Evolutionary conservation across 148 eudicot species (phyloP), one percentile per base, ranked within the genome.

Genomic region (Mesembryanthemum crystallinum): DNA sequence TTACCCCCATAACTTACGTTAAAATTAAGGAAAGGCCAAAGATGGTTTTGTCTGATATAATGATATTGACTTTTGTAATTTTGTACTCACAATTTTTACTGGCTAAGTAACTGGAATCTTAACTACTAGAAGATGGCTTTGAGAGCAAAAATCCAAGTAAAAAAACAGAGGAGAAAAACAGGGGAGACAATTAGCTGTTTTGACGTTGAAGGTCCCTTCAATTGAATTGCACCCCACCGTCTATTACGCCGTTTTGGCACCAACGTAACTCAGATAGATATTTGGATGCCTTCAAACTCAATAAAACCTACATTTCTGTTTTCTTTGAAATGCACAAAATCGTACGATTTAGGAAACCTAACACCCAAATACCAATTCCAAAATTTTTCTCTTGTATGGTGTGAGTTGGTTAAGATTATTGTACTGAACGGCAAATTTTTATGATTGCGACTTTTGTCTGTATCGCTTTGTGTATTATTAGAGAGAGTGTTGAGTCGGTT

Each of bases 141-240:
- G 43, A 39, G 43, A 37, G 13, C 49, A 7, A 11, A 21, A 51
- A 29, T 14, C 5, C 51, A 28, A 51, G 15, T 28, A 29, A 14
- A 14, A 21, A 35, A 28, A 18, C 24, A 33, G 25, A 57, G 8
- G n/a, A 52, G 24, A 35, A 5, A 66, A 27, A 54, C 5, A 23
- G 7, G 29, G 28, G 43, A 42, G 33, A 25, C 30, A 23, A 28
- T 47, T 20, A 74, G 71, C 42, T 30, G 73, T 55, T 74, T 67
- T 79, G 82, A 74, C 69, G 65, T 69, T 74, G 58, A 69, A 75
- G 78, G 82, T 45, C 64, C 64, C n/a, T n/a, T n/a, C n/a, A n/a
- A n/a, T 64, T 64, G 71, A 67, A 25, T 59, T 13, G 28, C 33
- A 0, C 58, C 80, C 42, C 63, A 61, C 67, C 57, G 58, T 52